Conservation (phyloP, 768 basidiomycete species). For the Lentinula edodes region DNA sequence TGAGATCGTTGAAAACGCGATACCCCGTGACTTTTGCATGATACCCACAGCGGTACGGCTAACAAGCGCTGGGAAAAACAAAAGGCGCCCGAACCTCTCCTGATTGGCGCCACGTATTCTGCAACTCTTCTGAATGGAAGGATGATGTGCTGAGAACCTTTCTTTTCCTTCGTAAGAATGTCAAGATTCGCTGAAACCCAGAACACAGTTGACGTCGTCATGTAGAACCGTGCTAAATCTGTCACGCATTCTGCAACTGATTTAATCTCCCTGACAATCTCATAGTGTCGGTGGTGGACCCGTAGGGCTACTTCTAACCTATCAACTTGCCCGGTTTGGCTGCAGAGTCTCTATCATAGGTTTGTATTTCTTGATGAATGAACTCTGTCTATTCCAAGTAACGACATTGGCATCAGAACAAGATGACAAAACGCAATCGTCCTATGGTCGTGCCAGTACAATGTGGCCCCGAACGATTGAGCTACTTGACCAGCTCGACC, state of each 20-base stretch:
- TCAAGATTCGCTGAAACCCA: not conserved
- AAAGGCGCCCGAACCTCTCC: no score
- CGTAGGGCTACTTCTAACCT: slow-evolving; percentile 5
- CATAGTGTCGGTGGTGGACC: slow-evolving; percentile 6
- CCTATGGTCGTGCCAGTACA: slow-evolving; percentile 6
- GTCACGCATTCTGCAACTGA: not conserved
- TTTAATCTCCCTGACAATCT: not conserved
- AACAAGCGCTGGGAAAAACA: no score
- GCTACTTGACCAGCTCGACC: slow-evolving; percentile 6
- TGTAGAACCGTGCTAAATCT: not conserved
- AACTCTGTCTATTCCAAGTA: not conserved
- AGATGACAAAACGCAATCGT: slow-evolving; percentile 5
- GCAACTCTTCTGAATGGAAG: no score
- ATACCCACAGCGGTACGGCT: no score
- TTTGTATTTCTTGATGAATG: not conserved
- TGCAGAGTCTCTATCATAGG: slow-evolving; percentile 2
- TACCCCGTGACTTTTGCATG: not conserved
- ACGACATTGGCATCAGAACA: not conserved
- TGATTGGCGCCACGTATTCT: no score
- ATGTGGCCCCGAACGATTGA: slow-evolving; percentile 9
- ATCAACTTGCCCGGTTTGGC: slow-evolving; percentile 7
- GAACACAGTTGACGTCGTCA: not conserved
- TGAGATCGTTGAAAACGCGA: not conserved
- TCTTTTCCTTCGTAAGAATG: not conserved
- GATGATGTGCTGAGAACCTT: not conserved